Percentiles rank a stretch among this genome's conserved stretches.
Conservation (phyloP, 345 rosid genomes). For the Turnera subulata region DNA sequence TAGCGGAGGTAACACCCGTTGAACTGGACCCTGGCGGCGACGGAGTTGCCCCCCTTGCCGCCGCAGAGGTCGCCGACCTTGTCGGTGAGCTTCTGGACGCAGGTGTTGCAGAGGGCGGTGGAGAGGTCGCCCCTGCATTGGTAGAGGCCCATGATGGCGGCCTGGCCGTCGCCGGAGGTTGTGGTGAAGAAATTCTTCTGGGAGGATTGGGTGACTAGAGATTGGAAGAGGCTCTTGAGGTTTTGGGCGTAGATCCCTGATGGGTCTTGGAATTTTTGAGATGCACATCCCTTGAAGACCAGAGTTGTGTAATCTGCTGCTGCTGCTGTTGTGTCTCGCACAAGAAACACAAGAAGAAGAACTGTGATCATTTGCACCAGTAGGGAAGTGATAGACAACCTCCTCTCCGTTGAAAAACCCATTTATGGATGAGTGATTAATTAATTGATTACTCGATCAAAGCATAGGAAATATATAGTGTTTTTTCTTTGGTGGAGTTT, state of each 20-base stretch:
- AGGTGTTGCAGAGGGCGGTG: conserved; percentile 41
- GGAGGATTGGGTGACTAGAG: conserved; percentile 62
- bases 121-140: conserved; percentile 94
- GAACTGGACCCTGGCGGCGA: conserved; percentile 71
- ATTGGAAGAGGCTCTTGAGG: conserved; percentile 46
- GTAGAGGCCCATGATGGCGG: conserved; percentile 54
- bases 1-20: conserved; percentile 62
- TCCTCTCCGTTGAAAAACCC: conserved; percentile 23
- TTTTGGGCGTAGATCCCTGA: conserved; percentile 52
- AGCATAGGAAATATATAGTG: neutral
- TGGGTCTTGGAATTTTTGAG: conserved; percentile 60
- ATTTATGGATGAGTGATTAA: too few species aligned
- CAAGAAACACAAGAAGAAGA: conserved; percentile 6
- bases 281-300: conserved; percentile 75
- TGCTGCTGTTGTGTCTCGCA: conserved; percentile 18
- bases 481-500: neutral
- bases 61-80: conserved; percentile 57
- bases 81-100: conserved; percentile 52
- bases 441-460: too few species aligned
- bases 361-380: conserved; percentile 15
- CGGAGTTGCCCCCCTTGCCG: too few species aligned
- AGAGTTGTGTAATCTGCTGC: conserved; percentile 45
- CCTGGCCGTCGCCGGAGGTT: conserved; percentile 50
- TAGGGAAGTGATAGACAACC: conserved; percentile 9
- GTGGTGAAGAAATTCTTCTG: conserved; percentile 38